Evolutionary conservation across 2,329 filamentous ascomycete species (phyloP), one percentile per base, ranked within the genome.

Genomic region (Fusarium sp.): DNA sequence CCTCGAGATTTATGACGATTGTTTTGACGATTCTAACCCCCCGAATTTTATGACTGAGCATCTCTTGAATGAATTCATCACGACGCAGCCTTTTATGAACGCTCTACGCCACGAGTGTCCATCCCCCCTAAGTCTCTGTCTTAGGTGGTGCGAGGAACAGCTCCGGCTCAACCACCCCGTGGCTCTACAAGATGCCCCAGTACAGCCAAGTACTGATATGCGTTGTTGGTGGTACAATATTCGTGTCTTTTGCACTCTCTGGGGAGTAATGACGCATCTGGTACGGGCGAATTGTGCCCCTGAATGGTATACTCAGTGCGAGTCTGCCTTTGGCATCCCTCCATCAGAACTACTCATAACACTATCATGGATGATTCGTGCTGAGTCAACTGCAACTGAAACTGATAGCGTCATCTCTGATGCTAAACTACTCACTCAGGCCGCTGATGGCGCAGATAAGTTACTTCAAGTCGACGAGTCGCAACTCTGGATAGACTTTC

Each of bases 291-390:
- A 63, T 22, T 41, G 35, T 22, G 63, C 65, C 3, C 75, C 75
- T 15, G 45, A 53, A 10, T 77, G 75, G 75, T 76, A 73, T 31
- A 31, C 11, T 7, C 35, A 68, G 33, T 77, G 74, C 55, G 75
- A 77, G 41, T 65, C 63, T 38, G 72, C 74, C 20, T 63, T 76
- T 17, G 75, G 74, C 4, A 76, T 77, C 25, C 70, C 72, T 46
- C 57, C 75, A 15, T 73, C 75, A 6, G 75, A 77, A 61, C 74
- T 77, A 25, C 74, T 77, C n/a, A 68, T 70, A 31, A 76, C 60
- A 8, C 41, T 77, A 9, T 74, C 68, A 12, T 77, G 75, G 75
- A 73, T 77, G 65, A 68, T 77, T 58, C 66, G 75, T 29, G 59
- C 58, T 15, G 67, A 75, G 33, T 35, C 46, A 7, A 42, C 42